Base-by-base conservation (phyloP, 768 basidiomycete species). In the Grammothele lineata region DNA sequence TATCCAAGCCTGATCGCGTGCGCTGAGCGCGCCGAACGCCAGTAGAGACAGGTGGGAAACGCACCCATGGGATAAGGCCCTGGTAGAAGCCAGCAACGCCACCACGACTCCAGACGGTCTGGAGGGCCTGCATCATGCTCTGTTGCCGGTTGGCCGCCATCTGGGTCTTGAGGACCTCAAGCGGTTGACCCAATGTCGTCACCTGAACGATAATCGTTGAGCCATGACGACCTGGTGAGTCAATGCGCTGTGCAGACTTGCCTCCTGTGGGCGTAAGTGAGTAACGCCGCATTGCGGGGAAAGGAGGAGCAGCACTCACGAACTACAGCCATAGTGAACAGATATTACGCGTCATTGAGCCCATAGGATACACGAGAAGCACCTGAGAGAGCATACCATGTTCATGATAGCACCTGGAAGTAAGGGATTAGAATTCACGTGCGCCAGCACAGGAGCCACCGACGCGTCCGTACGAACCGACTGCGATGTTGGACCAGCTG, bases 1-100 rank as follows among this genome's bases (percentile, higher is more conserved):
- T 59, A 99, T 95, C 96, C 96, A 98, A 30, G 96, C 96, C 93
- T 96, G n/a, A n/a, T n/a, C n/a, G n/a, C n/a, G n/a, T n/a, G n/a
- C 14, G 17, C 6, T 36, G 35, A 17, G 27, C 27, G 27, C 7
- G 7, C 8, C 14, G 14, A 30, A 30, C 27, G 27, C 7, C 8
- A 30, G 27, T 7, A 14, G 7, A 30, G 27, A 30, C 8, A 30
- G 27, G 7, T 30, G 27, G 27, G 27, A 7, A 37, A 22, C 24
- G 51, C 59, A 92, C 93, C 95, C 96, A 99, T 61, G 96, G 96
- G 63, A 98, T 98, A 51, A 99, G 81, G 56, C 96, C 96, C 68
- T 99, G 96, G 71, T 90, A 99, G 73, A 95, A 92, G 21, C 96
- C 96, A 37, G 70, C 64, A 46, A 85, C 69, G 53, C 96, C 92